Evolutionary conservation across 176 grass and related monocot genomes (phyloP), one percentile per base, ranked within the genome.

Genomic region (Ananas comosus): DNA sequence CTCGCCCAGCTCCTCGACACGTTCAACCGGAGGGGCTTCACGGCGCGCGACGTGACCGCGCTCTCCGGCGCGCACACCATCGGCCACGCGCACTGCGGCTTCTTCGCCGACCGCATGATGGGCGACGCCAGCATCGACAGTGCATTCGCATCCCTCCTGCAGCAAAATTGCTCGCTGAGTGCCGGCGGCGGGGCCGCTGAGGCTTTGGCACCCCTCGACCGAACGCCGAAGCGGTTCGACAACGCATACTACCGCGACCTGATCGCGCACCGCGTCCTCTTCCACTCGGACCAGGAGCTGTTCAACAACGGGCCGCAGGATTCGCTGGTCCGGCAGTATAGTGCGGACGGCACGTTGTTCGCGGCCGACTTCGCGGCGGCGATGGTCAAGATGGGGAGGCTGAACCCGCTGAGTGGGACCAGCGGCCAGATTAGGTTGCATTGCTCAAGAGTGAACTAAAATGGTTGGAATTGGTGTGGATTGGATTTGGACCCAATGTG

Each of bases 281-380:
- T 96, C 16, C 92, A 86, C 76, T 96, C 92, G 0, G 92, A 96
- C 68, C 92, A 96, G 83, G 78, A 82, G 72, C 84, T 96, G 24
- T 96, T 88, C 80, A 91, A 82, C 78, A 86, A 86, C 70, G 85
- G 82, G 0, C 27, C 83, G 1, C 64, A 83, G 9, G 88, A 96
- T 53, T 13, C 49, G 9, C 64, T 91, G 3, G 92, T 88, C 25
- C 48, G 78, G 2, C 70, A 69, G 0, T 96, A 96, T 72, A 80
- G 92, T 68, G 7, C 69, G 13, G 91, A 91, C 48, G 68, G 53
- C 9, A 61, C 14, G 19, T 74, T 80, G 1, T 96, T 96, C 69
- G 63, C 72, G 0, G 33, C 68, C 0, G 88, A 96, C 54, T 91
- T 91, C 59, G 83, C 76, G 10, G 51, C 72, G 13, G 90, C 86